These are phyloP conservation scores for Keqinozyma sinolaborantium DNA, from an alignment of 1,139 yeast genomes.

Conservation along the genomic window DNA sequence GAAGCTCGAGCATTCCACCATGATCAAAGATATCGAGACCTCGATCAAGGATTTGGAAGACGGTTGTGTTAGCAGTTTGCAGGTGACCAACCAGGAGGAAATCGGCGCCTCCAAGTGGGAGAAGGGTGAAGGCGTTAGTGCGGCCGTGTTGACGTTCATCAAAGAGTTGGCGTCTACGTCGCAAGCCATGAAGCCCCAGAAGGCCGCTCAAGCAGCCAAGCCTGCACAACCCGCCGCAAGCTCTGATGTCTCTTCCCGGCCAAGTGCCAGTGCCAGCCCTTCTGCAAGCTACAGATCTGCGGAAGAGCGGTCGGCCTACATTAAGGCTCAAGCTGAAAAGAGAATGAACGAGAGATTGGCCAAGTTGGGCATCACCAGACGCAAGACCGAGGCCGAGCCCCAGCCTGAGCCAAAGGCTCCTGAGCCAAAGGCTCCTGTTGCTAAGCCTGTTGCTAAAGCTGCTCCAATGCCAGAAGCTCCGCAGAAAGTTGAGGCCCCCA, in stretches of 20 bases:
- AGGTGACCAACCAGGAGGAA: slow-evolving; percentile 42
- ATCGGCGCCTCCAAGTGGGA: slow-evolving; percentile 77
- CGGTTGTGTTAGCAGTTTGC: slow-evolving; percentile 49
- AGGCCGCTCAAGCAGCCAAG: slow-evolving; percentile 2
- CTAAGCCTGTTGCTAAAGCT: slow-evolving; percentile 3
- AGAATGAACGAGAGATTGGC: slow-evolving; percentile 89
- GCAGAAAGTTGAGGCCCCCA: slow-evolving; percentile 3
- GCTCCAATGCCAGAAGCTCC: slow-evolving; percentile 5
- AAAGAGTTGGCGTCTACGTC: slow-evolving; percentile 40
- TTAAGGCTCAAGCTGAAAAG: slow-evolving; percentile 87
- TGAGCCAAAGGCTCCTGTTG: not conserved
- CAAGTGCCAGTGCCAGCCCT: slow-evolving; percentile 11
- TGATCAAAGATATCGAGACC: slow-evolving; percentile 68
- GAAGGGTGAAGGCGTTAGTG: slow-evolving; percentile 72
- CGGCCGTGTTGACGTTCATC: slow-evolving; percentile 62
- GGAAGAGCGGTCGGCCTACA: slow-evolving; percentile 76
- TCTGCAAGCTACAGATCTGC: slow-evolving; percentile 28
- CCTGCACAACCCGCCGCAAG: slow-evolving; percentile 7
- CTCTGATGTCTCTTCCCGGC: slow-evolving; percentile 9
- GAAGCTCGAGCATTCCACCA: slow-evolving; percentile 48
- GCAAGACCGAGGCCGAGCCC: slow-evolving; percentile 10
- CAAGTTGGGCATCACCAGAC: slow-evolving; percentile 68
- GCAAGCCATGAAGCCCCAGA: slow-evolving; percentile 4
- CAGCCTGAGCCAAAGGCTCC: slow-evolving; percentile 2
- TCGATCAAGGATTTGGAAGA: slow-evolving; percentile 72